These are phyloP conservation scores for Cercospora canescens DNA, from an alignment of 2,329 filamentous ascomycete genomes.

Conservation along the genomic window DNA sequence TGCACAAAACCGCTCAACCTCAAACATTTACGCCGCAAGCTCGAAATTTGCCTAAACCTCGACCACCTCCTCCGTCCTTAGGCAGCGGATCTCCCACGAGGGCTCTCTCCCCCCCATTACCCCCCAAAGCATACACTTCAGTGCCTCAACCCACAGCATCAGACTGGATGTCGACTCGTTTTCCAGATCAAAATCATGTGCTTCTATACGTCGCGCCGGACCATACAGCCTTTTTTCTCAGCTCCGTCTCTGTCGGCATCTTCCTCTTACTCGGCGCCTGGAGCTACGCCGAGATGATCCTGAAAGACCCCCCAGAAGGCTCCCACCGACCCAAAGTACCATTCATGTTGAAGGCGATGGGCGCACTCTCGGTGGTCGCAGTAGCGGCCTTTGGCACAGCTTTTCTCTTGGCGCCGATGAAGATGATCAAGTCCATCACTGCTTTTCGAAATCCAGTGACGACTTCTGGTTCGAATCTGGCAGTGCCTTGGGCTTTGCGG, in stretches of 20 bases:
- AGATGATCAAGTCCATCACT: constrained; percentile 25
- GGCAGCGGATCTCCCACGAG: neutral
- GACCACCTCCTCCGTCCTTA: neutral
- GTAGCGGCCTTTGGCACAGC: constrained; percentile 19
- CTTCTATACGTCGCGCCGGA: constrained; percentile 29
- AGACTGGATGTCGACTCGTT: constrained; percentile 17
- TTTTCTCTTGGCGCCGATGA: constrained; percentile 24
- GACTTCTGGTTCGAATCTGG: neutral
- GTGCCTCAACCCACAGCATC: constrained; percentile 1
- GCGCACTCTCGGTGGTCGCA: constrained; percentile 14
- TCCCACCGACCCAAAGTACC: constrained; percentile 3
- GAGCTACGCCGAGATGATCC: constrained; percentile 14
- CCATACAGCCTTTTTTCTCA: constrained; percentile 26
- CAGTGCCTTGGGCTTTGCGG: constrained; percentile 13
- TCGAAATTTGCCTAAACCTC: constrained; percentile 13
- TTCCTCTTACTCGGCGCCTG: constrained; percentile 22
- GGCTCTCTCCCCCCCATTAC: neutral
- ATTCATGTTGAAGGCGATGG: constrained; percentile 14
- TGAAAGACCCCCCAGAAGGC: constrained; percentile 19
- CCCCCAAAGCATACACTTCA: neutral
- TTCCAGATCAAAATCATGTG: constrained; percentile 13
- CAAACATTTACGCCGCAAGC: constrained; percentile 14
- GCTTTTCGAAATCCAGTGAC: constrained; percentile 6
- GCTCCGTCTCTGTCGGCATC: constrained; percentile 22
- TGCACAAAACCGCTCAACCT: constrained; percentile 14